Base-by-base conservation (phyloP, 108 stramenopile genomes). In the Pseudonitzschia pungens region DNA sequence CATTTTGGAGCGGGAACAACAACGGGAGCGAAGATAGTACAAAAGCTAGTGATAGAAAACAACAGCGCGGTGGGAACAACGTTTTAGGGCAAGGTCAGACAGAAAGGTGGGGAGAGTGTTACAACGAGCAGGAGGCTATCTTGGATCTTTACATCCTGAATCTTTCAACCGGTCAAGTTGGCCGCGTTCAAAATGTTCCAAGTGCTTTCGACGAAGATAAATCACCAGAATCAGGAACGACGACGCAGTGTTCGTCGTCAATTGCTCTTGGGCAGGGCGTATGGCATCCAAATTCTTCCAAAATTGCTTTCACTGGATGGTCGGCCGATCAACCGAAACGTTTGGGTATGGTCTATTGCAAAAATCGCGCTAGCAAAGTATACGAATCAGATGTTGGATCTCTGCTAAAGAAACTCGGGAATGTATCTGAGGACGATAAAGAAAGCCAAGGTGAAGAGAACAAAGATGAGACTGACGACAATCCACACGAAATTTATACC, bases 51-150 rank as follows among this genome's bases (percentile, higher is more conserved):
- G 36, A 36, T 2, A 36, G 4, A 36, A 2, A 36, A 36, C 36
- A 36, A 36, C 44, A 42, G 22, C 73, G 65, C n/a, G 92, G 92
- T 59, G 85, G 77, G 29, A 72, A 87, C 65, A 58, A 89, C 70
- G 83, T 78, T n/a, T 63, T 93, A 50, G 92, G 92, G 2, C 67
- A 80, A 18, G 92, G 92, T 11, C 83, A 86, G 60, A 51, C 67
- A 31, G 92, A 93, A 75, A 69, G 77, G 44, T 93, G 92, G 92
- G 92, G 92, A 56, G 92, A 93, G 76, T 79, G 84, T 40, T 89
- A 89, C 53, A 54, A 26, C 21, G 60, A 76, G 14, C 83, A 87
- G 26, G 65, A 82, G 5, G 65, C 77, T 28, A 62, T 90, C 28
- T 74, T 93, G 68, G 86, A 82, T 72, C 57, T 93, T 22, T 93